Conservation (phyloP, 73 alveolate species). For the Symbiodinium pilosum region DNA sequence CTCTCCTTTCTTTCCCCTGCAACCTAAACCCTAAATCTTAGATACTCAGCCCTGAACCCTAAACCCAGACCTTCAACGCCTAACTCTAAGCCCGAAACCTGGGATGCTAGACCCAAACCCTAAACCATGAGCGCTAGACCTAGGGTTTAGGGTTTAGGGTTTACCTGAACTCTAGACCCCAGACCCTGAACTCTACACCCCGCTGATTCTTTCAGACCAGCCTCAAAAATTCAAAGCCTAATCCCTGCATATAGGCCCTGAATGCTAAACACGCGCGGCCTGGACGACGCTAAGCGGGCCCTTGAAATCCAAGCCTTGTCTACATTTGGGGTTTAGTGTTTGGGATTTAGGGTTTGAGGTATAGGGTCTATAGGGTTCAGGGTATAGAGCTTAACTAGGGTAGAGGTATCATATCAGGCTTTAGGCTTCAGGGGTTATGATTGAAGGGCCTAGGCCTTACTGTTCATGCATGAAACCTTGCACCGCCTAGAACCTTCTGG, state of each 20-base stretch:
- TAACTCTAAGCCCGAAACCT: too few species aligned
- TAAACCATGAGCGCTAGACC: neutral
- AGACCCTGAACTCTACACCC: neutral
- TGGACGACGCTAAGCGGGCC: slow-evolving; percentile 52
- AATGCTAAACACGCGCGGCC: neutral
- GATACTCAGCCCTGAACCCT: too few species aligned
- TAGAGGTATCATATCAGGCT: neutral
- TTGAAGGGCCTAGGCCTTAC: too few species aligned
- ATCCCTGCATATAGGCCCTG: too few species aligned
- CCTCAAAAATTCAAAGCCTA: neutral
- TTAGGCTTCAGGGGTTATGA: neutral
- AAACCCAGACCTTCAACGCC: too few species aligned
- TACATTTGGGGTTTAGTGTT: neutral
- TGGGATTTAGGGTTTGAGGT: neutral
- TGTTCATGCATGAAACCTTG: too few species aligned
- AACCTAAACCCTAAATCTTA: neutral
- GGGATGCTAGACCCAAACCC: too few species aligned
- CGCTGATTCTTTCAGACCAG: too few species aligned
- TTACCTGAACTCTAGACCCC: neutral
- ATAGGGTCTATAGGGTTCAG: neutral
- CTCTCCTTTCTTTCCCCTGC: too few species aligned
- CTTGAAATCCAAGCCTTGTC: slow-evolving; percentile 60
- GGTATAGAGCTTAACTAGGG: too few species aligned
- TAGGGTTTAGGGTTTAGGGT: neutral
- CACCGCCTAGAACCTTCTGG: too few species aligned